Percentiles rank a stretch among this genome's conserved stretches.
Evolutionary conservation across 805 yeast species (phyloP).

Genomic region (Pichia kluyveri): DNA sequence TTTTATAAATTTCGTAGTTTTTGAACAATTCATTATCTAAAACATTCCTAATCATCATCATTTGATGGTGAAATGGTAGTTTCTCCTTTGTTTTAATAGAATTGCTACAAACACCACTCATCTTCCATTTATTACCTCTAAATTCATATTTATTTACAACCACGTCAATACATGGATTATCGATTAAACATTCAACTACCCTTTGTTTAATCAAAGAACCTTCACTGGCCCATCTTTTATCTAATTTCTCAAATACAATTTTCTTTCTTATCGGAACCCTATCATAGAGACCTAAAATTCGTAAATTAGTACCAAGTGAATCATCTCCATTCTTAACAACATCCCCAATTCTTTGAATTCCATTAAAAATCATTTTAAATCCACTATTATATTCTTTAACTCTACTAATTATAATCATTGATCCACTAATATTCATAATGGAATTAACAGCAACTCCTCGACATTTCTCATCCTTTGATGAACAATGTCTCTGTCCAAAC

Average conservation of each 20-base stretch:
- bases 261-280: slow-evolving; percentile 35
- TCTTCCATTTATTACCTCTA: neutral
- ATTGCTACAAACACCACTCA: neutral
- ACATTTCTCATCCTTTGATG: slow-evolving; percentile 41
- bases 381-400: slow-evolving; percentile 20
- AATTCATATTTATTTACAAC: slow-evolving; percentile 7
- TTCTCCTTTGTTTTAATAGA: neutral
- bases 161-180: slow-evolving; percentile 18
- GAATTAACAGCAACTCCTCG: slow-evolving; percentile 64
- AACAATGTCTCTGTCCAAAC: slow-evolving; percentile 40
- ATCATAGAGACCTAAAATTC: slow-evolving; percentile 31
- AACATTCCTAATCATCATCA: slow-evolving; percentile 17
- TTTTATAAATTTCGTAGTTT: slow-evolving; percentile 21
- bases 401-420: slow-evolving; percentile 41
- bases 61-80: slow-evolving; percentile 1
- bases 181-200: slow-evolving; percentile 24
- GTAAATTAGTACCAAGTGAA: slow-evolving; percentile 31
- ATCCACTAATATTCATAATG: slow-evolving; percentile 36
- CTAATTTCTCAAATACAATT: slow-evolving; percentile 12
- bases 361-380: slow-evolving; percentile 18
- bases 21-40: slow-evolving; percentile 23
- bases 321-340: neutral
- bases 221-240: slow-evolving; percentile 15
- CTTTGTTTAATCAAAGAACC: slow-evolving; percentile 23
- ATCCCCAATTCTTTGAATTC: slow-evolving; percentile 6